Percentiles rank a stretch among this genome's conserved stretches.
Conservation (phyloP, 2,329 filamentous ascomycete genomes). For the Aspergillus terreus region DNA sequence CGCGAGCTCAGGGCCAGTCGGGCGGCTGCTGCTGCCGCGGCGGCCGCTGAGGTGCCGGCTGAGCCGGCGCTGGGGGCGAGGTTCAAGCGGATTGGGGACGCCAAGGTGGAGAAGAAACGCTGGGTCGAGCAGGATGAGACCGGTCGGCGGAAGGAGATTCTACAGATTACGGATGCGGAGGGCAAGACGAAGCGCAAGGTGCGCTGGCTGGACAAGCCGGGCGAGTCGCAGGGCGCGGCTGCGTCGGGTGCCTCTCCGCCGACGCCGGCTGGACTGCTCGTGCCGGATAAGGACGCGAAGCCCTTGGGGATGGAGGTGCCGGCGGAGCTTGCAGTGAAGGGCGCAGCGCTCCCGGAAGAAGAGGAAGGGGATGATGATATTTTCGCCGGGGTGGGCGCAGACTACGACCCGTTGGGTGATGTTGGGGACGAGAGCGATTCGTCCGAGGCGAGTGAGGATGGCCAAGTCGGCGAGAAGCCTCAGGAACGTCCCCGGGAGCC, state of each 20-base stretch:
- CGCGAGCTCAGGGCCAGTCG: conserved; percentile 56
- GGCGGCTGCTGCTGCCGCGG: conserved; percentile 24
- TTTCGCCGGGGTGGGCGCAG: conserved; percentile 57
- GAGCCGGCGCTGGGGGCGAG: conserved; percentile 51
- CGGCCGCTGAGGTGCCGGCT: conserved; percentile 33
- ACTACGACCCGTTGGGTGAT: conserved; percentile 58
- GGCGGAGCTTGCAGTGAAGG: conserved; percentile 36
- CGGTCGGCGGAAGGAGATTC: conserved; percentile 53
- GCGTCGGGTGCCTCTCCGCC: background rate
- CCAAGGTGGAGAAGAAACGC: conserved; percentile 46
- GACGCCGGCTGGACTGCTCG: conserved; percentile 26
- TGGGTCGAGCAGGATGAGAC: conserved; percentile 54
- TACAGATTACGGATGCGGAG: conserved; percentile 56
- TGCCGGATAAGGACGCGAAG: conserved; percentile 43
- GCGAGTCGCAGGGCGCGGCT: conserved; percentile 19
- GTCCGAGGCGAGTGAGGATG: conserved; percentile 33
- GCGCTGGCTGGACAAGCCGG: conserved; percentile 47
- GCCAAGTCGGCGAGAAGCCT: conserved; percentile 12
- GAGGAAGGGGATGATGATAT: conserved; percentile 59
- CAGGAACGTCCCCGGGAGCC: background rate
- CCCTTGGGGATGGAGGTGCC: conserved; percentile 52
- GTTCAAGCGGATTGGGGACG: conserved; percentile 51
- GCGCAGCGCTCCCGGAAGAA: conserved; percentile 33
- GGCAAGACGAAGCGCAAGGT: conserved; percentile 61
- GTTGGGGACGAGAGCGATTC: conserved; percentile 45